Conservation (phyloP, 495 filamentous ascomycete genomes). For the Hypoxylon subgilvum region DNA sequence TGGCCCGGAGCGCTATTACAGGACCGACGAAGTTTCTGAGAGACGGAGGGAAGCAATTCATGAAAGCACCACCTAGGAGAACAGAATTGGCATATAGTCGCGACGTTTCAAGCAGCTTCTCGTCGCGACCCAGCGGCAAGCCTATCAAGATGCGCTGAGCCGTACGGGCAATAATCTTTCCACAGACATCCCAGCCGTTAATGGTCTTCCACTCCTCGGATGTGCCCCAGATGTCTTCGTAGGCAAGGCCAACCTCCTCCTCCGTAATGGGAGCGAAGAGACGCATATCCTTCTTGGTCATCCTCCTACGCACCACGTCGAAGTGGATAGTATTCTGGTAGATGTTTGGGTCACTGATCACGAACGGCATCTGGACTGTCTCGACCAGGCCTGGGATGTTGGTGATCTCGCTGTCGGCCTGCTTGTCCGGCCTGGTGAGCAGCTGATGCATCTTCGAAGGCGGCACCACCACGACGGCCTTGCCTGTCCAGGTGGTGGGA, state of each 20-base stretch:
- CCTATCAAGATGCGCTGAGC: neutral
- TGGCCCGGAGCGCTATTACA: neutral
- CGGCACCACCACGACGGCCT: neutral
- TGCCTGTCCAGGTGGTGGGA: neutral
- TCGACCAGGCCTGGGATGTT: neutral
- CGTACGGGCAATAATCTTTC: neutral
- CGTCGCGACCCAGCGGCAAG: neutral
- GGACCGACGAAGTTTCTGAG: neutral
- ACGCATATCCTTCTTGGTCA: neutral
- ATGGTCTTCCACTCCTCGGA: neutral
- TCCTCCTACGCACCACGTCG: neutral
- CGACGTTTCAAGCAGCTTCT: neutral
- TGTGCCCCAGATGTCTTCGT: neutral
- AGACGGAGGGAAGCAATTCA: neutral
- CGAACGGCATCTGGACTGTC: neutral
- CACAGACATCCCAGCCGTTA: slow-evolving; percentile 1
- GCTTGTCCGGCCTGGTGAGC: too few relatives aligned
- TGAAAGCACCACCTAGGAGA: neutral
- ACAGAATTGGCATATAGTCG: neutral
- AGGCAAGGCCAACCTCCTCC: neutral
- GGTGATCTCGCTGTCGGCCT: neutral
- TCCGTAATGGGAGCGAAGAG: neutral
- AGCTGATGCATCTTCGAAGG: neutral
- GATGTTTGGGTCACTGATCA: neutral
- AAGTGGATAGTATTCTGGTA: neutral